Evolutionary conservation across 768 basidiomycete species (phyloP), one percentile per base, ranked within the genome.

Genomic region (Russula brevipes): DNA sequence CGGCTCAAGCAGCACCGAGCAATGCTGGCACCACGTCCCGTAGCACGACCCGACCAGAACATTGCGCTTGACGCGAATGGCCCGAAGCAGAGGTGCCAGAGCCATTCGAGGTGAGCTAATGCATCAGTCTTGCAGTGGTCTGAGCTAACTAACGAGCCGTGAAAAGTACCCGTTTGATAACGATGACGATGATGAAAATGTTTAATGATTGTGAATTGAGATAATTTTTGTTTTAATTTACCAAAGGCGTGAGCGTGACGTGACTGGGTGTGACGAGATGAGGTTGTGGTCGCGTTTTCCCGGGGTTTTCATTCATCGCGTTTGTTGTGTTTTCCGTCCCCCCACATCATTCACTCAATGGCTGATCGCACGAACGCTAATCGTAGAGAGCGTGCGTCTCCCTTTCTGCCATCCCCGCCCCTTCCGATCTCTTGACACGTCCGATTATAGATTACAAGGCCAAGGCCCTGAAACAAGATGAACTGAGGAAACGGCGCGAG

Each of bases 401-500:
- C 47, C 46, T 17, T 19, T 36, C 36, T 8, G 11, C 12, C 17
- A 35, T 42, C 46, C 24, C 19, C 38, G n/a, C 33, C 14, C 38
- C 36, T 14, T 56, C 14, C 52, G 62, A 75, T 71, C 14, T 51
- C 16, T 39, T 81, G 77, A 77, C 79, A 76, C 73, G 63, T 71
- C 54, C 68, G 52, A 71, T 63, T 66, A 44, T 71, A 94, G 91
- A 85, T 72, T 95, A 91, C 81, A 96, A 96, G 82, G 88, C 85
- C 76, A 94, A 94, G 76, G 89, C 84, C 68, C 80, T 94, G 67
- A 94, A 93, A 75, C 87, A 86, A 70, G 93, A 96, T 64, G 93
- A 98, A 75, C 89, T 98, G 70, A 86, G 96, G 70, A 88, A 94
- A 76, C 88, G 96, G 75, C 87, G 97, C 63, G 97, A 98, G 75